Conservation (phyloP, 805 yeast species). For the Metschnikowia orientalis region DNA sequence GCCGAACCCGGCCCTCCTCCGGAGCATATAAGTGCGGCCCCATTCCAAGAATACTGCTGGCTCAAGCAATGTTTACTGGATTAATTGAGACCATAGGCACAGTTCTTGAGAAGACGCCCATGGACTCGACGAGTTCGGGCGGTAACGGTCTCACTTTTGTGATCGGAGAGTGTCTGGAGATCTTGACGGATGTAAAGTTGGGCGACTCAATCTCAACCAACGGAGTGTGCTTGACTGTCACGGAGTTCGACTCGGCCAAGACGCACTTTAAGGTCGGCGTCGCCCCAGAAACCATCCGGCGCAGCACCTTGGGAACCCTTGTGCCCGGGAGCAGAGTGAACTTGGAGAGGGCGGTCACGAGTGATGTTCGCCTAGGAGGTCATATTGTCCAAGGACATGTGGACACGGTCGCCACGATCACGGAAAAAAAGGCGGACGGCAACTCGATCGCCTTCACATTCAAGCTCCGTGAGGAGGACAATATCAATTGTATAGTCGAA, state of each 20-base stretch:
- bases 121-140: slow-evolving; percentile 51
- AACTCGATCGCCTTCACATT: slow-evolving; percentile 78
- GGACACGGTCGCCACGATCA: slow-evolving; percentile 77
- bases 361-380: slow-evolving; percentile 87
- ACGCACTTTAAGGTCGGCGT: slow-evolving; percentile 79
- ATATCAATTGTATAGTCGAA: slow-evolving; percentile 76
- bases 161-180: slow-evolving; percentile 54
- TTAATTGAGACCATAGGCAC: slow-evolving; percentile 82
- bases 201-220: slow-evolving; percentile 93
- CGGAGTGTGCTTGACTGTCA: slow-evolving; percentile 90
- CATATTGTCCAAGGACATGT: slow-evolving; percentile 98
- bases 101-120: slow-evolving; percentile 43
- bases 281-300: slow-evolving; percentile 84
- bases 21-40: too few species aligned
- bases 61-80: slow-evolving; percentile 95
- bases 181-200: slow-evolving; percentile 75
- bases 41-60: too few species aligned
- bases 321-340: slow-evolving; percentile 61
- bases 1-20: too few species aligned
- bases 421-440: slow-evolving; percentile 52
- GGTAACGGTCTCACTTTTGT: slow-evolving; percentile 73
- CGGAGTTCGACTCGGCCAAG: slow-evolving; percentile 55
- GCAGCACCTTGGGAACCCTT: slow-evolving; percentile 71
- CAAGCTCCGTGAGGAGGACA: slow-evolving; percentile 56
- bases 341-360: slow-evolving; percentile 86